Evolutionary conservation across 164 flowering plant genomes (phyloP).

Genomic region (Vitis amurensis): DNA sequence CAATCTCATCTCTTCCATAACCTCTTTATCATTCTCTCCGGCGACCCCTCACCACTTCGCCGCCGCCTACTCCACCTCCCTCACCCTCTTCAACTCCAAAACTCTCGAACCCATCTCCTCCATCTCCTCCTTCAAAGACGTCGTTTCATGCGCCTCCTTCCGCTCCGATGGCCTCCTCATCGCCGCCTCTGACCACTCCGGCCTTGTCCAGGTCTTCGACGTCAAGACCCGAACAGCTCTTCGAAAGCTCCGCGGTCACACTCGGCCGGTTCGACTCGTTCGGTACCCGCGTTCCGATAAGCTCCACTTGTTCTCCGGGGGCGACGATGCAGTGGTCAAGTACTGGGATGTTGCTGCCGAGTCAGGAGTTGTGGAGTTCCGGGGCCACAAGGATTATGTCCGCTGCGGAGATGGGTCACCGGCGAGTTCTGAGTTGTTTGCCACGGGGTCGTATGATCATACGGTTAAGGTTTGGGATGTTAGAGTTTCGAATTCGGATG

Average conservation of each 20-base stretch:
- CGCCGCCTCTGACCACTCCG: slow-evolving; percentile 78
- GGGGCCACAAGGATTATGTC: slow-evolving; percentile 86
- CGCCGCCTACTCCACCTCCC: slow-evolving; percentile 66
- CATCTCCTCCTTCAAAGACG: slow-evolving; percentile 49
- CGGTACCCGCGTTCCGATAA: slow-evolving; percentile 64
- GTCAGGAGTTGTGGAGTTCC: slow-evolving; percentile 32
- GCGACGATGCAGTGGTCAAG: slow-evolving; percentile 79
- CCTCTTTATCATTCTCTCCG: slow-evolving; percentile 74
- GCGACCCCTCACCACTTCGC: slow-evolving; percentile 55
- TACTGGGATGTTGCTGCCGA: slow-evolving; percentile 85
- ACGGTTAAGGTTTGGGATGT: slow-evolving; percentile 87
- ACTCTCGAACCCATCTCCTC: slow-evolving; percentile 38
- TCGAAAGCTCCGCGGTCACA: slow-evolving; percentile 58
- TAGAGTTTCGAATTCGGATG: slow-evolving; percentile 35
- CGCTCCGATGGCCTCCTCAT: slow-evolving; percentile 84
- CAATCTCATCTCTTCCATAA: slow-evolving; percentile 49
- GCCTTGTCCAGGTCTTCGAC: slow-evolving; percentile 65
- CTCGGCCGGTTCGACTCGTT: slow-evolving; percentile 59
- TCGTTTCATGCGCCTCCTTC: slow-evolving; percentile 63
- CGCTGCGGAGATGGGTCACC: slow-evolving; percentile 81
- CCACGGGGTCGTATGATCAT: slow-evolving; percentile 88
- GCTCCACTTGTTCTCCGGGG: slow-evolving; percentile 79
- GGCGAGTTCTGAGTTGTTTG: slow-evolving; percentile 53
- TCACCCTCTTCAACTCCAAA: slow-evolving; percentile 53
- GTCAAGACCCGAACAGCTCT: slow-evolving; percentile 46